Percentiles rank a stretch among this genome's conserved stretches.
These are phyloP conservation scores for Mortierella sp. DNA, from an alignment of 371 early-diverging fungal genomes.

Conservation along the genomic window DNA sequence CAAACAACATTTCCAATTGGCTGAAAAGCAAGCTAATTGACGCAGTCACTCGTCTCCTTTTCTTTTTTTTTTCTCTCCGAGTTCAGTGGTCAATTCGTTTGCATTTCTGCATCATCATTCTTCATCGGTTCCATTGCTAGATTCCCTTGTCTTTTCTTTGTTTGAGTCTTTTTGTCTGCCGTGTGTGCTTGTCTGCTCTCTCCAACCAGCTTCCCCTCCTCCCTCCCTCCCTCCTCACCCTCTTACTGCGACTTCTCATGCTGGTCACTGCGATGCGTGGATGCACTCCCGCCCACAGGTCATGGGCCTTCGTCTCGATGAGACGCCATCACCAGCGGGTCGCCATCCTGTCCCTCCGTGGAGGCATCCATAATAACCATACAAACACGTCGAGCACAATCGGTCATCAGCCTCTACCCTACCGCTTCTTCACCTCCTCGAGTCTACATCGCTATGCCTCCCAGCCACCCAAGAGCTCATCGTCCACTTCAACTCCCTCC, in stretches of 20 bases:
- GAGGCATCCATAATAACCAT: conserved; percentile 25
- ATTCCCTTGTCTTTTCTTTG: no score
- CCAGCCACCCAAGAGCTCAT: conserved; percentile 34
- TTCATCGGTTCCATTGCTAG: no score
- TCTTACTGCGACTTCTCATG: conserved; percentile 8
- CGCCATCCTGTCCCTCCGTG: conserved; percentile 12
- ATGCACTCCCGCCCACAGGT: conserved; percentile 20
- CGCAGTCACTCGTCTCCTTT: no score
- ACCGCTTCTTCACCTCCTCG: conserved; percentile 49
- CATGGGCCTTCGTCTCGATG: conserved; percentile 18
- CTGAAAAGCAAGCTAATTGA: no score
- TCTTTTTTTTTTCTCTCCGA: no score
- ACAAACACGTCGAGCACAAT: conserved; percentile 20
- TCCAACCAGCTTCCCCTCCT: not conserved
- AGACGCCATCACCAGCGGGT: conserved; percentile 23
- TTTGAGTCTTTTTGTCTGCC: no score
- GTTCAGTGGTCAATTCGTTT: no score
- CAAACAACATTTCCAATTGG: no score
- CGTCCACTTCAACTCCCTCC: not conserved
- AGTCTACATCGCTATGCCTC: conserved; percentile 12
- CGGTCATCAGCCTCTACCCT: conserved; percentile 19
- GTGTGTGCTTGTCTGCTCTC: not conserved
- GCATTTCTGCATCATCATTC: no score
- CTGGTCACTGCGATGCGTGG: conserved; percentile 44
- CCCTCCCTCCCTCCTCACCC: not conserved